Evolutionary conservation across 2,329 filamentous ascomycete species (phyloP).

Genomic region (Ceratocystis destructans): DNA sequence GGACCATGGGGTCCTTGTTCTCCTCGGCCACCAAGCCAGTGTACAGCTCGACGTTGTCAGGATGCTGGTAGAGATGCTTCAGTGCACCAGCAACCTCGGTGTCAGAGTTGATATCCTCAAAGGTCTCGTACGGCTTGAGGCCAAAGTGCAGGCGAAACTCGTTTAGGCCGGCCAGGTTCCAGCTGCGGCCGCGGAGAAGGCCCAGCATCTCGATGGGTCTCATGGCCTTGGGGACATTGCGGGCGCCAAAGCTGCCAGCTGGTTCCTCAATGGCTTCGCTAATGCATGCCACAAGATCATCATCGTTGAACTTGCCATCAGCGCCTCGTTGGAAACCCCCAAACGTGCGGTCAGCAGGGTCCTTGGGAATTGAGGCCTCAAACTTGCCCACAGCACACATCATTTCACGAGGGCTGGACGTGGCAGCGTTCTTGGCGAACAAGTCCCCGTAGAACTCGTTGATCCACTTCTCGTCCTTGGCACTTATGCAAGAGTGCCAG

Average conservation of each 20-base stretch:
- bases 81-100: slow-evolving; percentile 54
- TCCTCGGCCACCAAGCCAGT: slow-evolving; percentile 66
- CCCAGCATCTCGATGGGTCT: slow-evolving; percentile 66
- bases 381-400: slow-evolving; percentile 49
- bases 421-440: slow-evolving; percentile 18
- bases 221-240: slow-evolving; percentile 60
- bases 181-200: slow-evolving; percentile 61
- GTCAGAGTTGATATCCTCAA: slow-evolving; percentile 74
- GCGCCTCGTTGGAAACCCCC: slow-evolving; percentile 48
- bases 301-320: slow-evolving; percentile 59
- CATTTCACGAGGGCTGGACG: slow-evolving; percentile 46
- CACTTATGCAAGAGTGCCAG: slow-evolving; percentile 69
- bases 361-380: slow-evolving; percentile 44
- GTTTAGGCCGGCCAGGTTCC: slow-evolving; percentile 67
- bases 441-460: slow-evolving; percentile 45
- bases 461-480: slow-evolving; percentile 69
- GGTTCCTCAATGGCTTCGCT: slow-evolving; percentile 58
- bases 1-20: slow-evolving; percentile 57
- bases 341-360: slow-evolving; percentile 58
- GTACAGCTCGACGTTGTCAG: slow-evolving; percentile 69
- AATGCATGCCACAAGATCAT: slow-evolving; percentile 60
- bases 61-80: slow-evolving; percentile 58
- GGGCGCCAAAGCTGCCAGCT: slow-evolving; percentile 59
- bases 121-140: slow-evolving; percentile 59
- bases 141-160: slow-evolving; percentile 76